Conservation (phyloP, 352 stramenopile species). For the Globisporangium barbulae region DNA sequence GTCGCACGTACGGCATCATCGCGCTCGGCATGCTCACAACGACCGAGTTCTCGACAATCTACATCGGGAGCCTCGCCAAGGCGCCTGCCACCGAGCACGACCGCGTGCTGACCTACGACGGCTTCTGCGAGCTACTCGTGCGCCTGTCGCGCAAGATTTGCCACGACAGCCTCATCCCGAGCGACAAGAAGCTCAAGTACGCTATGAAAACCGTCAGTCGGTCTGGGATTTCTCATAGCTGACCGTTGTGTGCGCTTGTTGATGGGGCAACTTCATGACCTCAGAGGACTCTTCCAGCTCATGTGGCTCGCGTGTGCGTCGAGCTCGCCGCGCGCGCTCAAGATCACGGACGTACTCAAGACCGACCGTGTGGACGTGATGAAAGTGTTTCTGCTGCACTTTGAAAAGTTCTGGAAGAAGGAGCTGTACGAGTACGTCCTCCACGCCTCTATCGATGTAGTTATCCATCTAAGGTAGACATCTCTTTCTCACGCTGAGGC, state of each 20-base stretch:
- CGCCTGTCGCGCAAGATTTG: slow-evolving; percentile 51
- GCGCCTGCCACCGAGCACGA: slow-evolving; percentile 46
- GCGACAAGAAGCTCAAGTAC: slow-evolving; percentile 62
- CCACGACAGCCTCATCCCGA: slow-evolving; percentile 25
- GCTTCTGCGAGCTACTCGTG: slow-evolving; percentile 68
- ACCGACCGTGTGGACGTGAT: slow-evolving; percentile 58
- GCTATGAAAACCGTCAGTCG: neutral
- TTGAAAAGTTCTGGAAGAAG: slow-evolving; percentile 81
- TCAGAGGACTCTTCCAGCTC: slow-evolving; percentile 68
- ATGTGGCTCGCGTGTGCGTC: slow-evolving; percentile 77
- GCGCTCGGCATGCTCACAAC: slow-evolving; percentile 69
- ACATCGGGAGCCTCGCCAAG: slow-evolving; percentile 74
- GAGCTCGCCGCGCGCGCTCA: slow-evolving; percentile 41
- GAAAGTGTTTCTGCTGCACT: slow-evolving; percentile 63
- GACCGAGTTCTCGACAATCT: slow-evolving; percentile 70
- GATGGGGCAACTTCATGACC: neutral
- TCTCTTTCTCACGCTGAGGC: neutral
- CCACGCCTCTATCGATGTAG: neutral
- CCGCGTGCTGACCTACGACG: slow-evolving; percentile 55
- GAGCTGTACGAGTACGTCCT: slow-evolving; percentile 59
- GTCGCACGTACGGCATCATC: slow-evolving; percentile 74
- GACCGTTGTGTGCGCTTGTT: neutral
- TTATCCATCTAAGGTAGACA: neutral
- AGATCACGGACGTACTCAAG: slow-evolving; percentile 74
- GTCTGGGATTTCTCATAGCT: neutral